Evolutionary conservation across 1,284 basidiomycete genomes (phyloP).

Genomic region (Ceratobasidium sp.): DNA sequence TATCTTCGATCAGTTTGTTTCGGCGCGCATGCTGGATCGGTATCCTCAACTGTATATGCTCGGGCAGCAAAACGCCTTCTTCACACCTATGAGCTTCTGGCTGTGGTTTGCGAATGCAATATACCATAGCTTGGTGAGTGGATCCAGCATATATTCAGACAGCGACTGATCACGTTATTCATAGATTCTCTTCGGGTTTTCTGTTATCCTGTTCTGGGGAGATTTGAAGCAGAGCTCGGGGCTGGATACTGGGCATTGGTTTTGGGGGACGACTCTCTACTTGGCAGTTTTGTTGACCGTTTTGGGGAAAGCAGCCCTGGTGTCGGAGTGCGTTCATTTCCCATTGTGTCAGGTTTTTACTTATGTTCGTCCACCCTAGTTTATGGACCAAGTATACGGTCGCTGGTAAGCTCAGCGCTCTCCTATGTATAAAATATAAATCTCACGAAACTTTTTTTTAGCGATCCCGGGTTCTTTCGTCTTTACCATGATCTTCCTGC

Average conservation of each 20-base stretch:
- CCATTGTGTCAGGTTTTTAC: constrained; percentile 2
- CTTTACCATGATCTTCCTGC: constrained; percentile 95
- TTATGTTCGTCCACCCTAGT: constrained; percentile 62
- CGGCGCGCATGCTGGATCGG: constrained; percentile 94
- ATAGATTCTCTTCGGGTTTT: constrained; percentile 91
- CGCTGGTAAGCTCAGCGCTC: constrained; percentile 68
- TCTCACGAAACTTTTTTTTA: constrained; percentile 52
- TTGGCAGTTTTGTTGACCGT: constrained; percentile 94
- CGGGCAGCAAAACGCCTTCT: constrained; percentile 93
- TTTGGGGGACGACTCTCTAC: constrained; percentile 97
- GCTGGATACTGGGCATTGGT: constrained; percentile 93
- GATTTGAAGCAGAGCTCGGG: constrained; percentile 87
- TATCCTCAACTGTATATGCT: constrained; percentile 97
- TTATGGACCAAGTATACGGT: constrained; percentile 99
- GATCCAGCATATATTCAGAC: neutral
- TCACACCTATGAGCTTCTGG: constrained; percentile 94
- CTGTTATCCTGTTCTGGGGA: constrained; percentile 92
- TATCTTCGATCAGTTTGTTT: constrained; percentile 97
- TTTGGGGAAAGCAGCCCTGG: constrained; percentile 95
- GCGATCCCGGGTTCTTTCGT: constrained; percentile 97
- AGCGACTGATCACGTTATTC: constrained; percentile 6
- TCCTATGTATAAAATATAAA: neutral
- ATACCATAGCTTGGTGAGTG: constrained; percentile 89
- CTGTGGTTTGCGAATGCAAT: constrained; percentile 95
- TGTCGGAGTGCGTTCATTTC: constrained; percentile 86